Percentiles rank a stretch among this genome's conserved stretches.
phyloP scores from a whole-genome alignment of 2,329 filamentous ascomycete genomes.

The Parascedosporium putredinis region DNA sequence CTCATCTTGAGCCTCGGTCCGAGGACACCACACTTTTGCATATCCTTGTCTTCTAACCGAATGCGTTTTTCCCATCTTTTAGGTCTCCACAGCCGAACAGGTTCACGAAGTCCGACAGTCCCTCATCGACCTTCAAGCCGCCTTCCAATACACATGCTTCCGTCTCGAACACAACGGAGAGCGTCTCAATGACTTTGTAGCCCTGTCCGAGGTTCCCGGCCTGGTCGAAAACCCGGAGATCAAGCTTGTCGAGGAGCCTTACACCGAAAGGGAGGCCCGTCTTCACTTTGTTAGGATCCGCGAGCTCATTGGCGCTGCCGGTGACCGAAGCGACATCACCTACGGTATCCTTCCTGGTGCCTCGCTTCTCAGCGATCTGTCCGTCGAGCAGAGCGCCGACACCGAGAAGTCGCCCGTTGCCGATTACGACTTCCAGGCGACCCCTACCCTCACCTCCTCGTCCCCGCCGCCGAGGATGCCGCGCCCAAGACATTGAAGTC shows the following conservation, averaged over 20 bases:
- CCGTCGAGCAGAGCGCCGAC: slow-evolving; percentile 28
- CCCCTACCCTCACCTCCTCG: slow-evolving; percentile 59
- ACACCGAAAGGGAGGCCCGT: slow-evolving; percentile 95
- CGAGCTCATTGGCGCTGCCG: slow-evolving; percentile 86
- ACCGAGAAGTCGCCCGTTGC: slow-evolving; percentile 35
- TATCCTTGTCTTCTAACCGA: too few species aligned
- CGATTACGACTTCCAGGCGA: slow-evolving; percentile 67
- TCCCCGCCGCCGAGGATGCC: slow-evolving; percentile 56
- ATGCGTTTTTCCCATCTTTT: slow-evolving; percentile 7
- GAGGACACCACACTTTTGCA: too few species aligned
- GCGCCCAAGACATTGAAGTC: slow-evolving; percentile 86
- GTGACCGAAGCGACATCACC: slow-evolving; percentile 75
- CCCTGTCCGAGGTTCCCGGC: slow-evolving; percentile 78
- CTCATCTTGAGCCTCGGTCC: neutral
- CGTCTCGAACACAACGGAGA: slow-evolving; percentile 85
- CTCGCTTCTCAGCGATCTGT: slow-evolving; percentile 77
- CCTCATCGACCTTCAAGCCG: slow-evolving; percentile 83
- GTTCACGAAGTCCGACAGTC: slow-evolving; percentile 95
- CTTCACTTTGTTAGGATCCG: slow-evolving; percentile 86
- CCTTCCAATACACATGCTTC: slow-evolving; percentile 97
- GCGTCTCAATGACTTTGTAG: slow-evolving; percentile 89
- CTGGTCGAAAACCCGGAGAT: slow-evolving; percentile 70
- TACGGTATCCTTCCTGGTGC: slow-evolving; percentile 77
- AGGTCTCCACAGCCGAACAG: slow-evolving; percentile 90
- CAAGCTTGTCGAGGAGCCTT: slow-evolving; percentile 80